Evolutionary conservation across 805 yeast species (phyloP), one percentile per base, ranked within the genome.

Genomic region (Torulaspora quercuum): DNA sequence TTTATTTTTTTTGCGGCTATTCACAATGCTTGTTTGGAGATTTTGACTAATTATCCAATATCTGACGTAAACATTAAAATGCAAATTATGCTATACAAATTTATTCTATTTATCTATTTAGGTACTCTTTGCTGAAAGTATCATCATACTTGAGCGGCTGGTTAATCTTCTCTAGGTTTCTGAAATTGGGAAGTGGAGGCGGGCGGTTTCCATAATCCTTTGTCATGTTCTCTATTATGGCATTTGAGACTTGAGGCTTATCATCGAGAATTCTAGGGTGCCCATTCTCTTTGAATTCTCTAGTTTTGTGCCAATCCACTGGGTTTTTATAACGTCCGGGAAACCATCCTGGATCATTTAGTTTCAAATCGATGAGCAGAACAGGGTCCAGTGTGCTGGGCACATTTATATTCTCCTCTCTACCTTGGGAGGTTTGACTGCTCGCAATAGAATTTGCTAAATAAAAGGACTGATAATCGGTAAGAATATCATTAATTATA

Each of bases 131-230:
- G n/a, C 20, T 22, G 11, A 35, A 15, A 21, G 24, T 16, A 22
- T 31, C 36, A 16, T 42, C 39, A 25, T 37, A 38, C 33, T 64
- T 67, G 1, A 74, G 63, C 8, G 73, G 63, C 13, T 65, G 61
- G 36, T 65, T 64, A 4, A 84, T 82, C 53, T 75, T 78, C 46
- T 82, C 89, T 6, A 80, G 76, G 50, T 78, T 77, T 44, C 70
- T 74, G 55, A 80, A 80, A 4, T 69, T 63, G 2, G 89, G 90
- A 14, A 78, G 39, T 2, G 59, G 47, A 5, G 69, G 63, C 2
- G 51, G 35, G 12, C 37, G 44, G 22, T 48, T 32, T 15, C 37
- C 48, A 30, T 59, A 51, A 15, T 42, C 34, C 17, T 49, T 46
- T 1, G 55, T 38, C 11, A 36, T 30, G 18, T 24, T n/a, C 3